Evolutionary conservation across 768 basidiomycete genomes (phyloP).

Genomic region (Rhodotorula kratochvilovae): DNA sequence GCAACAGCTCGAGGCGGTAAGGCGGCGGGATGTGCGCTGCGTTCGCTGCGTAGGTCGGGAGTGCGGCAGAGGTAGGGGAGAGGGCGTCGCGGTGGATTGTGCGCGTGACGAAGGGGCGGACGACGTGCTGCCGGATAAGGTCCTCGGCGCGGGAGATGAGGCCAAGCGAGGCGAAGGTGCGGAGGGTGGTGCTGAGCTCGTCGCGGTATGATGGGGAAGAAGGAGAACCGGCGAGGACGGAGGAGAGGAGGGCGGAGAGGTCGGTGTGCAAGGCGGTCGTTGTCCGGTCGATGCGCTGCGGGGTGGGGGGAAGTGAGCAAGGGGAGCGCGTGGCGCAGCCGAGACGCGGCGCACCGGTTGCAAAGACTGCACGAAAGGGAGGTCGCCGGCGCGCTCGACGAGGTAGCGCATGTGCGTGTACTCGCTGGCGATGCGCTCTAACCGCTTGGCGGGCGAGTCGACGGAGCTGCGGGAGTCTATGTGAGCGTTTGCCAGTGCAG

Average conservation of each 20-base stretch:
- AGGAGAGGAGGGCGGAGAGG: conserved; percentile 73
- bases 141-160: conserved; percentile 87
- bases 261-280: conserved; percentile 78
- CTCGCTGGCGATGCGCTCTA: conserved; percentile 78
- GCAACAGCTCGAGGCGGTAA: conserved; percentile 29
- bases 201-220: conserved; percentile 46
- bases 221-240: conserved; percentile 55
- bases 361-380: conserved; percentile 73
- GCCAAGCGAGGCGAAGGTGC: conserved; percentile 68
- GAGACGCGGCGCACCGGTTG: conserved; percentile 63
- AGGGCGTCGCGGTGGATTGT: conserved; percentile 37
- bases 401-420: conserved; percentile 91
- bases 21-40: not conserved
- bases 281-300: conserved; percentile 75
- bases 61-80: conserved; percentile 3
- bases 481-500: too few species aligned
- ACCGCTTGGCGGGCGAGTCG: conserved; percentile 57
- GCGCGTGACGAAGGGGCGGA: conserved; percentile 70
- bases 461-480: conserved; percentile 21
- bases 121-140: conserved; percentile 66
- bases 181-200: conserved; percentile 66
- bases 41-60: not conserved
- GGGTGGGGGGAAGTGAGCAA: not conserved
- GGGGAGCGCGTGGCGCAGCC: conserved; percentile 2
- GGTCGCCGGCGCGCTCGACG: conserved; percentile 76